Conservation (phyloP, 140 eudicot species). For the Stevia rebaudiana region DNA sequence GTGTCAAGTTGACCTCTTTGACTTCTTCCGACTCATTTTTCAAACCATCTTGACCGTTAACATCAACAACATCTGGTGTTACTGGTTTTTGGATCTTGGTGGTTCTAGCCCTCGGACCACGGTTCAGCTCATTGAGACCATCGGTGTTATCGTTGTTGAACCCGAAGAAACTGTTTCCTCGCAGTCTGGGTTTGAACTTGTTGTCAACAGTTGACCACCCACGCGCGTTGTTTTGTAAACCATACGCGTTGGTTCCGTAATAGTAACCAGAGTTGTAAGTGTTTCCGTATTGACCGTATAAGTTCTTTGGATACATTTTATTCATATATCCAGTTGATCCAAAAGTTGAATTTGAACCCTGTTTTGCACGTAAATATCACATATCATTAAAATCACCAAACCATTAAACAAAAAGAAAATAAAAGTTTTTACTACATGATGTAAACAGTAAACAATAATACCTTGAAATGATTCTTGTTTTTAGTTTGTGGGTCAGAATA, state of each 20-base stretch:
- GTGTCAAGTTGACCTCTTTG: slow-evolving; percentile 25
- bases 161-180: slow-evolving; percentile 43
- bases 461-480: slow-evolving; percentile 40
- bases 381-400: not conserved
- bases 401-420: not conserved
- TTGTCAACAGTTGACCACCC: slow-evolving; percentile 58
- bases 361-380: slow-evolving; percentile 8
- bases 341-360: slow-evolving; percentile 43
- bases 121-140: slow-evolving; percentile 77
- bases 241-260: slow-evolving; percentile 45
- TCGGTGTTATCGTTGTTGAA: slow-evolving; percentile 59
- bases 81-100: slow-evolving; percentile 49
- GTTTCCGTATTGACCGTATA: slow-evolving; percentile 58
- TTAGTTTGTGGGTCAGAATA: slow-evolving; percentile 36
- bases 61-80: slow-evolving; percentile 45
- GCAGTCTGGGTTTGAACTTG: slow-evolving; percentile 65
- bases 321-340: slow-evolving; percentile 41
- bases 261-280: slow-evolving; percentile 46
- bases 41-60: slow-evolving; percentile 50
- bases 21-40: slow-evolving; percentile 19
- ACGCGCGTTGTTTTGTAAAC: slow-evolving; percentile 34
- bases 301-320: slow-evolving; percentile 48
- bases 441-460: slow-evolving; percentile 1
- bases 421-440: not conserved
- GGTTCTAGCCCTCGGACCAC: slow-evolving; percentile 68